Evolutionary conservation across 257 asterid species (phyloP), one percentile per base, ranked within the genome.

Genomic region (Solanum pennellii): DNA sequence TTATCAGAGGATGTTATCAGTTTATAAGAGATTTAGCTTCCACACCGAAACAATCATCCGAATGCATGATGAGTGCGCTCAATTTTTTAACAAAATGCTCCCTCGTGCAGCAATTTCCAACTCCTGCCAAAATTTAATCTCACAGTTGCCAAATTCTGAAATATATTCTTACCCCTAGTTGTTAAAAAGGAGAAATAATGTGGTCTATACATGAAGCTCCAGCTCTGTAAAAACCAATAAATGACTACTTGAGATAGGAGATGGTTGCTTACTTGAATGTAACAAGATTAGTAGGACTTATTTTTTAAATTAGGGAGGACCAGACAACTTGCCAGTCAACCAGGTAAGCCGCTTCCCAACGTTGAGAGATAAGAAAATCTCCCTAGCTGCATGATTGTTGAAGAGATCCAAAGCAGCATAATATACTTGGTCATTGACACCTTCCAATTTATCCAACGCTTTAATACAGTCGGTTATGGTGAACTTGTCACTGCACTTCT

Each of bases 331-430:
- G 92, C 88, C 82, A 87, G 90, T 60, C 88, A 95, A 89, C 98
- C 98, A 95, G 60, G 91, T 91, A 88, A 92, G 86, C 39, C 98
- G 96, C 86, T 92, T 95, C 83, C 92, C 98, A 29, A 69, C 91
- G 74, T 88, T 90, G 76, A 95, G 97, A 85, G 92, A 90, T 44
- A 95, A 90, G 91, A 95, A 94, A 1, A 92, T 94, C 92, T 95
- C 98, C 90, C 97, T 94, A 5, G 95, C 93, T 79, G 76, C 88
- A 45, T 93, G 92, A 88, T 91, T 89, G 93, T 83, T 76, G 89
- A 95, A 94, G 83, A 95, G 93, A 92, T 95, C 96, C 89, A 95
- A 85, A 74, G 98, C 98, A 89, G 92, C 94, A 52, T 52, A 52
- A 52, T 52, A 52, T 16, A 52, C 62, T 52, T 56, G 11, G 27